Conservation (phyloP, 1,284 basidiomycete species). For the Heliocybe sulcata region DNA sequence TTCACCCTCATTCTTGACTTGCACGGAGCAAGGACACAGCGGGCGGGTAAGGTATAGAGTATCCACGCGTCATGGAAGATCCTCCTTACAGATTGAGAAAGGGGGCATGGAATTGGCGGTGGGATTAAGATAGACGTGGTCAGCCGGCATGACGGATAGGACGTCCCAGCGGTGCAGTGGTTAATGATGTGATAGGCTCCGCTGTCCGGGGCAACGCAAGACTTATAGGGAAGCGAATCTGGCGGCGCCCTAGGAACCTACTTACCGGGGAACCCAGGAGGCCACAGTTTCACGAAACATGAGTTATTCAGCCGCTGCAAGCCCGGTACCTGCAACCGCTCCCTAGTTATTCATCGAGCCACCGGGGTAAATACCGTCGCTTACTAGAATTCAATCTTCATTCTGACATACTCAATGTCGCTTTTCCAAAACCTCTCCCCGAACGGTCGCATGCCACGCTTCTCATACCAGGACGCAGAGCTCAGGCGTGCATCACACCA, state of each 20-base stretch:
- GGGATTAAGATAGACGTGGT: background rate
- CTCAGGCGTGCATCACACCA: constrained; percentile 53
- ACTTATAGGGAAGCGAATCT: too few relatives aligned
- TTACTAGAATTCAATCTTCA: constrained; percentile 18
- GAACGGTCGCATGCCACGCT: constrained; percentile 39
- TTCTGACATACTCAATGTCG: constrained; percentile 44
- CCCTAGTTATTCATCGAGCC: too few relatives aligned
- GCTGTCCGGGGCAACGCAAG: background rate
- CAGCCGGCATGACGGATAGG: background rate
- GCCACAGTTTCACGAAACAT: too few relatives aligned
- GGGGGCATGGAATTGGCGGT: background rate
- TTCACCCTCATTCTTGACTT: too few relatives aligned
- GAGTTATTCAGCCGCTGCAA: too few relatives aligned
- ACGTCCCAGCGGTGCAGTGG: background rate
- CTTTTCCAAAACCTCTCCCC: constrained; percentile 47
- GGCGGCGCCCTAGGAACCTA: too few relatives aligned
- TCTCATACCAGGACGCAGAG: constrained; percentile 43
- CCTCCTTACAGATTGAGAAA: background rate
- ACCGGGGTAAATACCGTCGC: background rate
- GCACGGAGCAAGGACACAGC: too few relatives aligned
- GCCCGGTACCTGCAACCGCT: too few relatives aligned
- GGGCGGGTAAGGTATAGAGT: too few relatives aligned
- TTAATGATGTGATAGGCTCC: background rate
- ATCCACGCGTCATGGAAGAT: background rate
- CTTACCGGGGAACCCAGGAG: too few relatives aligned